Evolutionary conservation across 2,329 filamentous ascomycete species (phyloP), one percentile per base, ranked within the genome.

Genomic region (Trichoderma sp.): DNA sequence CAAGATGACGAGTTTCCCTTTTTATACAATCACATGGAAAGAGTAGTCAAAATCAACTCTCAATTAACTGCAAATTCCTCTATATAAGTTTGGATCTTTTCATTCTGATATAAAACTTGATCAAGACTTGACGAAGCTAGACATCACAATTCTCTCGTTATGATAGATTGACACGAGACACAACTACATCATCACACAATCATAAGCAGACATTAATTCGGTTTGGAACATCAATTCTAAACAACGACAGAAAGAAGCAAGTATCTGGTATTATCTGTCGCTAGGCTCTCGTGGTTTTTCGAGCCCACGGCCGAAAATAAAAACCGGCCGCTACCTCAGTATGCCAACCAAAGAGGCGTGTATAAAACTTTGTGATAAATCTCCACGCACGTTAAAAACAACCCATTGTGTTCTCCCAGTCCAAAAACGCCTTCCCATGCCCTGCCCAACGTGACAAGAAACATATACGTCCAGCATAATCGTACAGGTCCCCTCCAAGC

Each of bases 391-490:
- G 35, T n/a, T 29, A 21, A 67, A 63, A 60, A 27, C 27, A 53
- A 24, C 8, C 60, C 71, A 53, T 24, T 35, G 14, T 64, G 35
- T 41, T 41, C 60, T 65, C 75, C 75, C 75, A 68, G 71, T 66
- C 72, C 75, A 68, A 68, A 71, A 76, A 76, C 75, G 75, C 75
- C 75, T 65, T 67, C 35, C 71, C 75, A 77, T 79, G 78, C 77
- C 76, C 76, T 75, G 76, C 69, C 69, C 77, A 71, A 68, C 74
- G 66, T 76, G 72, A 78, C 76, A 77, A 74, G 63, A 75, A 77
- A 72, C 75, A 73, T 75, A 75, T 75, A 74, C 62, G 65, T 75
- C 71, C 71, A 74, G 74, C 74, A 75, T 76, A 76, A 78, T 76
- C 76, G 71, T 78, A 78, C 77, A 79, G 73, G 67, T 75, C 71